Evolutionary conservation across 306 rosid genomes (phyloP), one percentile per base, ranked within the genome.

Genomic region (Hippophae gyantsensis): DNA sequence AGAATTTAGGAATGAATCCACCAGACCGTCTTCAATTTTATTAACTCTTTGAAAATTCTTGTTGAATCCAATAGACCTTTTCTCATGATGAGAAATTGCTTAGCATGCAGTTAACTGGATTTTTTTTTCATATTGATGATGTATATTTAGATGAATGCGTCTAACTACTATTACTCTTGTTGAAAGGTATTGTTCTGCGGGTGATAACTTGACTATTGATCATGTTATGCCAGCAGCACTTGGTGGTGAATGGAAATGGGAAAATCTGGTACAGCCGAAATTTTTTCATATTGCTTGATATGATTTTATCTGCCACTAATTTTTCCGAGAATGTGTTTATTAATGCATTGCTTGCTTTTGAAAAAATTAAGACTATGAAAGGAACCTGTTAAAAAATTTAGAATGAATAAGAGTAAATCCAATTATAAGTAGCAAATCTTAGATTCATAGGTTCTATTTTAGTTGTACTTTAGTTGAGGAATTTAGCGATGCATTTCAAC

Each of bases 201-300:
- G 46, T 18, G 92, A 90, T 45, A 83, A 88, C 78, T 81, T 90
- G 86, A 90, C 98, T 48, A 87, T 90, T 68, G 98, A 90, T 73
- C 98, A 90, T 51, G 92, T 90, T 67, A 43, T 85, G 54, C 96
- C 96, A 13, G 56, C 61, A 52, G 82, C 95, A 52, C 76, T 70
- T 27, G 98, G 98, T 38, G 98, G 98, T 76, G 82, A 76, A 78
- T 90, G 96, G 98, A 78, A 76, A 54, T 87, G 98, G 98, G 96
- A 90, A 62, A 90, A 90, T 72, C 82, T 90, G 79, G 98, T 90
- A 73, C 73, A 87, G 52, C 47, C 3, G 4, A 69, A 27, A 38
- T 13, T 1, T 10, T 58, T 7, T 7, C 14, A 10, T 14, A 44
- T 18, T 18, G 11, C 41, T 53, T 2, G 2, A 10, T 49, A 42